These are phyloP conservation scores for Earliella scabrosa DNA, from an alignment of 1,284 basidiomycete genomes.

Conservation along the genomic window DNA sequence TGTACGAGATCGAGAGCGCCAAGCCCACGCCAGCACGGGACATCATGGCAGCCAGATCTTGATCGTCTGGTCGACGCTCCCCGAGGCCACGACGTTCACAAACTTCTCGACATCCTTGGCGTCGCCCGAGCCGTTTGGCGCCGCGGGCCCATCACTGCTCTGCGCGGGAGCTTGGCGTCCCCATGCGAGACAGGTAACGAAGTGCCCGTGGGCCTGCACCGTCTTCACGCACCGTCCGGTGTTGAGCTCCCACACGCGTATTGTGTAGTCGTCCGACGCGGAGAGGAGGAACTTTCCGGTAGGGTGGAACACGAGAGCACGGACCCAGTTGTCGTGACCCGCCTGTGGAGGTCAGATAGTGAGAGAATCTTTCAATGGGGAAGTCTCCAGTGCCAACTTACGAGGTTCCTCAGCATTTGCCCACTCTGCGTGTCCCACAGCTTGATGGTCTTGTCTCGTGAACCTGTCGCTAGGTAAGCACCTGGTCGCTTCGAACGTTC, in stretches of 20 bases:
- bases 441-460: constrained; percentile 74
- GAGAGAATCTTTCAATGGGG: neutral
- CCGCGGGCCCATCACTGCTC: constrained; percentile 38
- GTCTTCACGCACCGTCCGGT: constrained; percentile 71
- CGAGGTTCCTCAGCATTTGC: constrained; percentile 69
- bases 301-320: constrained; percentile 72
- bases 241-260: constrained; percentile 77
- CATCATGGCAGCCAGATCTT: constrained; percentile 34
- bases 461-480: constrained; percentile 66
- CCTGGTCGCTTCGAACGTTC: constrained; percentile 39
- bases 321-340: constrained; percentile 76
- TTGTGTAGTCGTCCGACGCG: constrained; percentile 78
- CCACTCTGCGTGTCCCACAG: constrained; percentile 73
- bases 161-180: constrained; percentile 53
- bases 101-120: constrained; percentile 36
- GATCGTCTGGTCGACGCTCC: constrained; percentile 62
- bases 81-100: constrained; percentile 72
- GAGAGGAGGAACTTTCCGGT: constrained; percentile 75
- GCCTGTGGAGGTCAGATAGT: constrained; percentile 36
- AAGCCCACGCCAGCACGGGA: constrained; percentile 22
- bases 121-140: constrained; percentile 35
- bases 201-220: constrained; percentile 74
- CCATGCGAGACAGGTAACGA: constrained; percentile 71
- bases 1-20: constrained; percentile 3
- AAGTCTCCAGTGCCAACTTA: constrained; percentile 36